Conservation (phyloP, 148 eudicot species). For the Simmondsia chinensis region DNA sequence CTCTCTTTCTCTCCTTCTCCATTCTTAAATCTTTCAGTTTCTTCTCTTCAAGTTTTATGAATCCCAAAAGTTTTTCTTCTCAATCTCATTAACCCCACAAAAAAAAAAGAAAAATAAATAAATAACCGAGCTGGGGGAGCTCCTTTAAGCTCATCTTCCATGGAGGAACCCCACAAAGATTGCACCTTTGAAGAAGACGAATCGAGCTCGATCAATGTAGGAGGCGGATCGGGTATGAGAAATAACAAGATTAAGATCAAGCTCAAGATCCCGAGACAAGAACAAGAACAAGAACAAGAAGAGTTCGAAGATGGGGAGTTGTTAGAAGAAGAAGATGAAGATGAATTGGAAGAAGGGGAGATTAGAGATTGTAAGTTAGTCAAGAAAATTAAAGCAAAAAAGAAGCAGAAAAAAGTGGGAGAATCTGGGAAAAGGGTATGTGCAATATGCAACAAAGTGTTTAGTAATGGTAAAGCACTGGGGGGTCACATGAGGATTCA, state of each 20-base stretch:
- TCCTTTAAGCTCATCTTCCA: neutral
- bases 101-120: too few relatives aligned
- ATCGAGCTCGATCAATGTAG: neutral
- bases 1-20: too few relatives aligned
- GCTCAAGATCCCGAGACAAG: slow-evolving; percentile 9
- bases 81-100: neutral
- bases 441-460: slow-evolving; percentile 7
- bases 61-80: neutral
- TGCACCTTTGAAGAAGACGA: neutral
- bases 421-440: slow-evolving; percentile 9
- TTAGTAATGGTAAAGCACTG: slow-evolving; percentile 22
- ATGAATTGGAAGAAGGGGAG: slow-evolving; percentile 8
- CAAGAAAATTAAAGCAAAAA: neutral
- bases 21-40: too few relatives aligned
- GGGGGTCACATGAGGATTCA: slow-evolving; percentile 30
- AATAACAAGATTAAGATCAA: neutral
- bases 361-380: neutral
- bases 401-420: neutral
- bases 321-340: neutral
- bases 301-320: neutral
- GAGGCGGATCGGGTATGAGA: too few relatives aligned
- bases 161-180: neutral
- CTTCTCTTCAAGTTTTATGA: neutral
- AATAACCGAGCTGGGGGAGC: too few relatives aligned
- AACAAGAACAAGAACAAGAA: neutral